Percentiles rank a stretch among this genome's conserved stretches.
These are phyloP conservation scores for Carex cristatella DNA, from an alignment of 176 grass and related monocot species.

Conservation along the genomic window DNA sequence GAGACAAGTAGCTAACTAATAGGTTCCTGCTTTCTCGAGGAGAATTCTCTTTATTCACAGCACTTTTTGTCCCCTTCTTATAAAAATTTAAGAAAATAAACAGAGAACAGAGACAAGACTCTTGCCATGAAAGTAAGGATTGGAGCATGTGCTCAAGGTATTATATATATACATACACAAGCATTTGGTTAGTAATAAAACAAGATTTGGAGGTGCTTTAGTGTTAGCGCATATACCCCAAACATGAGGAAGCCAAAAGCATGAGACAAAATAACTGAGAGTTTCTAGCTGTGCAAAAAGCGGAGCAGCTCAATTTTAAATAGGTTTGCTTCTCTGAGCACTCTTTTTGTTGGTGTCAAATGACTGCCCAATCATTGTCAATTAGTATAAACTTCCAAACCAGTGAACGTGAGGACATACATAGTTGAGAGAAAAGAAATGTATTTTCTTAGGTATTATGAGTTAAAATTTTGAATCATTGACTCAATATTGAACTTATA, in stretches of 20 bases:
- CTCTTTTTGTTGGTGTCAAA: not conserved
- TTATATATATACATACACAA: conserved; percentile 1
- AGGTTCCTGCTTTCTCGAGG: conserved; percentile 27
- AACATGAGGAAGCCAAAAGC: conserved; percentile 30
- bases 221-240: conserved; percentile 22
- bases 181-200: conserved; percentile 20
- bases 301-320: conserved; percentile 2
- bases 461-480: not conserved
- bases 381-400: conserved; percentile 2
- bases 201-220: conserved; percentile 18
- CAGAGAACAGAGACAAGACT: conserved; percentile 9
- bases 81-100: not conserved
- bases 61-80: conserved; percentile 5
- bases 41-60: conserved; percentile 30
- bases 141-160: conserved; percentile 33
- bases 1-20: conserved; percentile 35
- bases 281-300: conserved; percentile 32
- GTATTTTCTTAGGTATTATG: conserved; percentile 26
- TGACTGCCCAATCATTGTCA: conserved; percentile 37
- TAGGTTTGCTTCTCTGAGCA: conserved; percentile 13
- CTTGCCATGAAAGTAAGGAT: conserved; percentile 27
- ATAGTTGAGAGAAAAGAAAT: not conserved
- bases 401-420: conserved; percentile 1
- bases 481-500: too few relatives aligned
- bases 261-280: conserved; percentile 25